Evolutionary conservation across 129 eudicot species (phyloP).

Genomic region (Lactuca sativa): DNA sequence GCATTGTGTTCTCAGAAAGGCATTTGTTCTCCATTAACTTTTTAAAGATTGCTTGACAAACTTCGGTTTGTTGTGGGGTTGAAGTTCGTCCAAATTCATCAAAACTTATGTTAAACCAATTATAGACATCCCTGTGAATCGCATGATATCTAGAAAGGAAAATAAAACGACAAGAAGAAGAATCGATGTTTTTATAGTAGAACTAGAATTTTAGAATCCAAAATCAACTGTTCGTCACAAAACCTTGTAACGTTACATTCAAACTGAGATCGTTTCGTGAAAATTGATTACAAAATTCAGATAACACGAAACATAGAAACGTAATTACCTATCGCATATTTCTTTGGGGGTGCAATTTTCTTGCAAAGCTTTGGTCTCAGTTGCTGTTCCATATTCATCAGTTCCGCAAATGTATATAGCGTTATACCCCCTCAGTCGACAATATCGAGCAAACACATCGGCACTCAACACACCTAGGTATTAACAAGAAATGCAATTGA

Average conservation of each 20-base stretch:
- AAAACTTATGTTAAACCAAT: conserved; percentile 84
- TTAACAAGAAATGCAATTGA: background rate
- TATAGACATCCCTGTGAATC: conserved; percentile 77
- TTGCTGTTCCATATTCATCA: conserved; percentile 95
- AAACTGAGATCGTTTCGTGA: no score
- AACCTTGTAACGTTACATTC: no score
- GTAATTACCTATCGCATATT: conserved; percentile 80
- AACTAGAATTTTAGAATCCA: background rate
- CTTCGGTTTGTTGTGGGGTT: conserved; percentile 85
- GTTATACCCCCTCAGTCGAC: conserved; percentile 73
- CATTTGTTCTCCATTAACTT: conserved; percentile 75
- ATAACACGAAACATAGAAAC: background rate
- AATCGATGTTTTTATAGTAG: no score
- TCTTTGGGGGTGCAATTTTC: conserved; percentile 78
- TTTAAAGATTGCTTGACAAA: conserved; percentile 85
- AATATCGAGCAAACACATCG: conserved; percentile 90
- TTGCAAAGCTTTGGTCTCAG: conserved; percentile 93
- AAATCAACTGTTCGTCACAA: background rate
- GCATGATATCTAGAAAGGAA: conserved; percentile 66
- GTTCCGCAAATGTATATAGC: conserved; percentile 85
- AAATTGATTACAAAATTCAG: no score
- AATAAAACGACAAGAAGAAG: no score
- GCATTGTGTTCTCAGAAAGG: conserved; percentile 91
- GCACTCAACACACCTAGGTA: conserved; percentile 90
- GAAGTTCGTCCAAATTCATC: conserved; percentile 97